These are phyloP conservation scores for Wickerhamomyces xylosicus DNA, from an alignment of 805 yeast genomes.

Conservation along the genomic window DNA sequence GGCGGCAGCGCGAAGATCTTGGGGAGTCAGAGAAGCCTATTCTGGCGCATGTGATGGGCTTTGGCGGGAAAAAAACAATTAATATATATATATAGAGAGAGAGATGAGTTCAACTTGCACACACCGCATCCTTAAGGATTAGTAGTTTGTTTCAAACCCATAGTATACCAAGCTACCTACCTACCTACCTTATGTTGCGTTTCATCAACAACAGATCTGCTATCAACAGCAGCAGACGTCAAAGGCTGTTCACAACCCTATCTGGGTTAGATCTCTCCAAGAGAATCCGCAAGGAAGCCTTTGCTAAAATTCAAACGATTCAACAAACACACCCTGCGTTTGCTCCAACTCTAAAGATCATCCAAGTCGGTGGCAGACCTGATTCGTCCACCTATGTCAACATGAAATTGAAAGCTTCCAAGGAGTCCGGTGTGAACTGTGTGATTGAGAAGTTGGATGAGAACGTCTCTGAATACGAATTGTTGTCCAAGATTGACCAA, in stretches of 20 bases:
- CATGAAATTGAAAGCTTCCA: conserved; percentile 72
- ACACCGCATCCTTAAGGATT: no score
- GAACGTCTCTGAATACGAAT: conserved; percentile 41
- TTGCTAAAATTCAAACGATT: conserved; percentile 23
- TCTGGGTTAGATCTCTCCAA: conserved; percentile 40
- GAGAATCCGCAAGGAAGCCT: conserved; percentile 31
- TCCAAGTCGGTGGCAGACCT: conserved; percentile 70
- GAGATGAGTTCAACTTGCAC: neutral
- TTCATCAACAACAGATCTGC: conserved; percentile 1
- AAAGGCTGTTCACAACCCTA: conserved; percentile 21
- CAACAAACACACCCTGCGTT: conserved; percentile 36
- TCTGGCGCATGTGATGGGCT: no score
- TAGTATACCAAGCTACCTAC: conserved; percentile 2
- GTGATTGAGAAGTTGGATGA: conserved; percentile 49
- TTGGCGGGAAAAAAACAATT: no score
- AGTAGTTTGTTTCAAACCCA: neutral
- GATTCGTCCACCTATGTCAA: conserved; percentile 77
- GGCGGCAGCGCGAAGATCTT: no score
- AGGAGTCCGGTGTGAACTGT: conserved; percentile 58
- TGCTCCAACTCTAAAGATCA: conserved; percentile 54
- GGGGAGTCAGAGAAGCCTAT: no score
- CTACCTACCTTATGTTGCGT: conserved; percentile 1
- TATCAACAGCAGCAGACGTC: conserved; percentile 10
- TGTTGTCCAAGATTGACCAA: conserved; percentile 40
- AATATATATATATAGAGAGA: no score